Percentiles rank a stretch among this genome's conserved stretches.
These are phyloP conservation scores for Penicillium vulpinum DNA, from an alignment of 2,329 filamentous ascomycete species.

Conservation along the genomic window DNA sequence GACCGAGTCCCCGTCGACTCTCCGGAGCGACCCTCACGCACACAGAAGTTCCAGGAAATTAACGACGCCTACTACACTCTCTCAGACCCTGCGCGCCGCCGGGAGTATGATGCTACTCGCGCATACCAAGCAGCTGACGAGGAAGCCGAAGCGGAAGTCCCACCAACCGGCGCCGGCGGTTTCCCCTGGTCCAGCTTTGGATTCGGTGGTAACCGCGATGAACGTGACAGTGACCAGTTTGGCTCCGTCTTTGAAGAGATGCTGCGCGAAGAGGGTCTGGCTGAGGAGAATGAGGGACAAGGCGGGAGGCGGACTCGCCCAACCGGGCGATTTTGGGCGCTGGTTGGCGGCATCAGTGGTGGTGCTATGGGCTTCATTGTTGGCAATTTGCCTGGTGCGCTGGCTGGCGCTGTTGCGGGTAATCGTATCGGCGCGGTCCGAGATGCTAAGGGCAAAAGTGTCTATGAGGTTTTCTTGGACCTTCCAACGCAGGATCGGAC, in stretches of 20 bases:
- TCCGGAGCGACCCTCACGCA: constrained; percentile 77
- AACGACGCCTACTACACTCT: constrained; percentile 94
- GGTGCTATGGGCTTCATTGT: constrained; percentile 93
- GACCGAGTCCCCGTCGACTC: constrained; percentile 84
- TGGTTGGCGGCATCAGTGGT: constrained; percentile 82
- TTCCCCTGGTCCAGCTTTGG: constrained; percentile 79
- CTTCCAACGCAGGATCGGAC: constrained; percentile 80
- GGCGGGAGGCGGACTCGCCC: constrained; percentile 45
- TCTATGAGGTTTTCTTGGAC: constrained; percentile 86
- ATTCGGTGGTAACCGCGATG: constrained; percentile 48
- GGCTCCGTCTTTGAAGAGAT: constrained; percentile 86
- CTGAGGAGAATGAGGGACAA: constrained; percentile 62
- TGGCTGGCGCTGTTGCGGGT: constrained; percentile 89
- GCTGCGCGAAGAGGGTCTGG: constrained; percentile 82
- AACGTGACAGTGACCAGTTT: constrained; percentile 71
- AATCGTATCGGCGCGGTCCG: constrained; percentile 87
- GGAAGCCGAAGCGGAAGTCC: constrained; percentile 53
- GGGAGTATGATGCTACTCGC: constrained; percentile 80
- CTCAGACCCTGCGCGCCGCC: constrained; percentile 72
- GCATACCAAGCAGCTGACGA: constrained; percentile 48
- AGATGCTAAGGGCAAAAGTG: constrained; percentile 90
- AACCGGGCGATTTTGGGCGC: constrained; percentile 78
- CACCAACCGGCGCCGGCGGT: constrained; percentile 46
- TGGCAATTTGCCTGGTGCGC: constrained; percentile 82
- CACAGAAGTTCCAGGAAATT: constrained; percentile 84